Percentiles rank a stretch among this genome's conserved stretches.
These are phyloP conservation scores for Solanum gandarillasii DNA, from an alignment of 257 asterid species.

Conservation along the genomic window DNA sequence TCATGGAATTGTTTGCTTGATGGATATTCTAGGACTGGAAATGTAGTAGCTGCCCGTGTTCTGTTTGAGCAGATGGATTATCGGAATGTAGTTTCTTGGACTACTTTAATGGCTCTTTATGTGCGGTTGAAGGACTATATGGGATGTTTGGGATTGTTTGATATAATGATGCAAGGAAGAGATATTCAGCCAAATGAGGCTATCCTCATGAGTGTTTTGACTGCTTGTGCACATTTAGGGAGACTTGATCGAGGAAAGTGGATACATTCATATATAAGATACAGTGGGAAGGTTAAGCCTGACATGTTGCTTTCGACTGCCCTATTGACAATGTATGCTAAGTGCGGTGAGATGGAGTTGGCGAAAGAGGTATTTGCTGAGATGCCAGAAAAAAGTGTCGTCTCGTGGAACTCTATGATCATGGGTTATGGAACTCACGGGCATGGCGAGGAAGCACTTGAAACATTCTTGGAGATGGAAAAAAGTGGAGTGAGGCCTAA, in stretches of 20 bases:
- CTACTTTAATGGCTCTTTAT: slow-evolving; percentile 22
- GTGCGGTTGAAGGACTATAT: slow-evolving; percentile 17
- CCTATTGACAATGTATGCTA: slow-evolving; percentile 24
- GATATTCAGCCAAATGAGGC: slow-evolving; percentile 27
- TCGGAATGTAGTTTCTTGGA: slow-evolving; percentile 28
- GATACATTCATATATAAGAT: slow-evolving; percentile 20
- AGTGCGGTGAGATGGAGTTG: slow-evolving; percentile 19
- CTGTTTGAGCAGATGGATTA: slow-evolving; percentile 23
- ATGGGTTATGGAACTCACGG: slow-evolving; percentile 29
- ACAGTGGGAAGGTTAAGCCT: slow-evolving; percentile 6
- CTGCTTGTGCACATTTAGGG: slow-evolving; percentile 28
- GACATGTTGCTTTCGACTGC: slow-evolving; percentile 25
- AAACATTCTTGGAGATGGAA: slow-evolving; percentile 24
- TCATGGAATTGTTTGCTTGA: slow-evolving; percentile 33
- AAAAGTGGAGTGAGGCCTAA: slow-evolving; percentile 21
- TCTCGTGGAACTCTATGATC: slow-evolving; percentile 37
- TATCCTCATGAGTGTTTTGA: slow-evolving; percentile 25
- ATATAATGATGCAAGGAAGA: slow-evolving; percentile 18
- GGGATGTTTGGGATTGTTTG: slow-evolving; percentile 22
- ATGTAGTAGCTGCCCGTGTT: slow-evolving; percentile 11
- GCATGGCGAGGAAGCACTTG: slow-evolving; percentile 23
- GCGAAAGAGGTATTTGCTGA: slow-evolving; percentile 25
- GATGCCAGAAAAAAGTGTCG: slow-evolving; percentile 22
- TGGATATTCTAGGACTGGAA: slow-evolving; percentile 18
- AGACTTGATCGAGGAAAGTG: slow-evolving; percentile 27